These are phyloP conservation scores for Xylaria sp. DNA, from an alignment of 2,329 filamentous ascomycete species.

Conservation along the genomic window DNA sequence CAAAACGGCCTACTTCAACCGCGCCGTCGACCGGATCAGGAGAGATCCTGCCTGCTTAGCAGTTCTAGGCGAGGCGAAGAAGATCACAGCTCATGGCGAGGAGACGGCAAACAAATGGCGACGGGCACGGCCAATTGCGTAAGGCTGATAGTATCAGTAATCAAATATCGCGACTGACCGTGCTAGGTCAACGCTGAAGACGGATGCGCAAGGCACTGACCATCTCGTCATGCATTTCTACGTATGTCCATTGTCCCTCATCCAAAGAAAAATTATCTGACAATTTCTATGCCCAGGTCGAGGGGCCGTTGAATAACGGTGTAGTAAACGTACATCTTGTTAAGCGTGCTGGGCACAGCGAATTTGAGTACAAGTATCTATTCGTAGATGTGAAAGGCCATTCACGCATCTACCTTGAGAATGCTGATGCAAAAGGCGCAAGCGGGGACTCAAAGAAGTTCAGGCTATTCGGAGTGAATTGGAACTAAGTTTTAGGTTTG, in stretches of 20 bases:
- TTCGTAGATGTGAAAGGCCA: slow-evolving; percentile 82
- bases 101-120: slow-evolving; percentile 85
- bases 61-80: slow-evolving; percentile 76
- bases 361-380: slow-evolving; percentile 83
- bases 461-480: slow-evolving; percentile 71
- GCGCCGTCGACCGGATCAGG: slow-evolving; percentile 82
- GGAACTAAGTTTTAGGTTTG: slow-evolving; percentile 52
- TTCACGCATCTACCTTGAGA: slow-evolving; percentile 72
- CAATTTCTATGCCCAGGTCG: slow-evolving; percentile 62
- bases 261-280: slow-evolving; percentile 40
- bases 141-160: slow-evolving; percentile 39
- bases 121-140: slow-evolving; percentile 70
- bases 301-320: slow-evolving; percentile 79
- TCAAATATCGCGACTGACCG: slow-evolving; percentile 24
- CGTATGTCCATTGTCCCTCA: slow-evolving; percentile 56
- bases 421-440: slow-evolving; percentile 59
- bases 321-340: slow-evolving; percentile 82
- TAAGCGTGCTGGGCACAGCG: slow-evolving; percentile 69
- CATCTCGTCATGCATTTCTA: slow-evolving; percentile 89
- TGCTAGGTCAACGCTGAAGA: slow-evolving; percentile 71
- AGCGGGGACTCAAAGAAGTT: slow-evolving; percentile 55
- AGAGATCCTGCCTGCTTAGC: slow-evolving; percentile 75
- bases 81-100: slow-evolving; percentile 85
- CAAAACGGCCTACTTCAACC: slow-evolving; percentile 89
- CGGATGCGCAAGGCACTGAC: slow-evolving; percentile 78